These are phyloP conservation scores for Trichothecium sympodiale DNA, from an alignment of 2,329 filamentous ascomycete species.

Conservation along the genomic window DNA sequence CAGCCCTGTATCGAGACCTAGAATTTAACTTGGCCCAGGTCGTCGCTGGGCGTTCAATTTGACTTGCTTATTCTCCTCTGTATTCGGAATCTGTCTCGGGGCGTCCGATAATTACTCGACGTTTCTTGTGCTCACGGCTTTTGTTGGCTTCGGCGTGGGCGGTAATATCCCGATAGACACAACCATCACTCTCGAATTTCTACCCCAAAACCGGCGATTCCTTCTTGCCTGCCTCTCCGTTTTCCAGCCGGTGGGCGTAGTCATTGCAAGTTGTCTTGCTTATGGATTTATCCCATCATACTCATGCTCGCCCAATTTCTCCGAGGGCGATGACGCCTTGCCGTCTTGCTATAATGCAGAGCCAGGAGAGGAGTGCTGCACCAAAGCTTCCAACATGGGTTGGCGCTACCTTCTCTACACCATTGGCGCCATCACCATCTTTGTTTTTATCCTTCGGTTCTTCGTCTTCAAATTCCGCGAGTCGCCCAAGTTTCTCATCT, in stretches of 20 bases:
- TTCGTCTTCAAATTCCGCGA: conserved; percentile 35
- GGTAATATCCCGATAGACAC: conserved; percentile 46
- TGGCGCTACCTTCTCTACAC: conserved; percentile 36
- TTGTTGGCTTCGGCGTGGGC: conserved; percentile 40
- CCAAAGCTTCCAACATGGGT: conserved; percentile 32
- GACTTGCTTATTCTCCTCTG: conserved; percentile 40
- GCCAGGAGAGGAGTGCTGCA: conserved; percentile 20
- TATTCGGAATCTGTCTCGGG: conserved; percentile 42
- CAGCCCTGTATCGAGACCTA: background rate
- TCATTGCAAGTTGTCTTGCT: conserved; percentile 36
- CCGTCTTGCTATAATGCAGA: conserved; percentile 28
- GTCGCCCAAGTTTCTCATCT: conserved; percentile 34
- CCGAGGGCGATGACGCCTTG: conserved; percentile 26
- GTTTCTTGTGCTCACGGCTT: conserved; percentile 41
- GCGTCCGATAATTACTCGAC: conserved; percentile 35
- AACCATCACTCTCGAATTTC: conserved; percentile 44
- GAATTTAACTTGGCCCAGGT: conserved; percentile 12
- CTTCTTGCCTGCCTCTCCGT: conserved; percentile 40
- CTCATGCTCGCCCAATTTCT: conserved; percentile 39
- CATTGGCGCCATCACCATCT: conserved; percentile 30
- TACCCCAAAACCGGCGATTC: conserved; percentile 37
- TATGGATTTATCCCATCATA: conserved; percentile 41
- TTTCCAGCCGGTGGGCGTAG: conserved; percentile 44
- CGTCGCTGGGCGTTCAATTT: conserved; percentile 47
- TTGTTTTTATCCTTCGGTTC: conserved; percentile 31